Conservation (phyloP, 345 rosid genomes). For the Brassica juncea region DNA sequence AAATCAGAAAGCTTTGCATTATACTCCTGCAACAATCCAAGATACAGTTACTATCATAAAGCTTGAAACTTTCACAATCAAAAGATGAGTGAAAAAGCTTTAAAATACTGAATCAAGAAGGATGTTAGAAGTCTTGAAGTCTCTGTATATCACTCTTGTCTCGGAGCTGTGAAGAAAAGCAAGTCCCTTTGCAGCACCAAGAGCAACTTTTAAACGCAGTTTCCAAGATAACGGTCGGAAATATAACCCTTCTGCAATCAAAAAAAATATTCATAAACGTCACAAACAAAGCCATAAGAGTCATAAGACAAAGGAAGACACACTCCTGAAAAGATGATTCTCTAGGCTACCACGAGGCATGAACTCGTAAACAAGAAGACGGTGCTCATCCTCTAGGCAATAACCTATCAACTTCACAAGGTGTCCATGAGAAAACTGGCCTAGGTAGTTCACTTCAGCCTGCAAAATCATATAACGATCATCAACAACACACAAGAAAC, state of each 20-base stretch:
- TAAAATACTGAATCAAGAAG: constrained; percentile 83
- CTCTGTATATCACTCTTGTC: constrained; percentile 93
- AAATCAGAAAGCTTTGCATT: constrained; percentile 93
- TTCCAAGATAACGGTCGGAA: constrained; percentile 36
- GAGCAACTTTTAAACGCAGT: constrained; percentile 78
- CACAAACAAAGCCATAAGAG: constrained; percentile 3
- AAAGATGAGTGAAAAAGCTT: constrained; percentile 1
- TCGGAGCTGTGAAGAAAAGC: constrained; percentile 93
- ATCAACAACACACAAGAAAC: neutral
- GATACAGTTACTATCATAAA: neutral
- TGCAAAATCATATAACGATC: constrained; percentile 40
- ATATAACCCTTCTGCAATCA: constrained; percentile 25
- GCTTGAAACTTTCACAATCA: constrained; percentile 8
- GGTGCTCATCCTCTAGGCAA: too few relatives aligned
- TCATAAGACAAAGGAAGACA: constrained; percentile 27
- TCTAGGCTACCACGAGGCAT: constrained; percentile 86
- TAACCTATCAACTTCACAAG: too few relatives aligned
- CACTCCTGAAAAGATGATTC: constrained; percentile 96
- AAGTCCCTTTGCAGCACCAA: constrained; percentile 95
- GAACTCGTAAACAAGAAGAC: too few relatives aligned
- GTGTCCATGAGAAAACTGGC: constrained; percentile 40
- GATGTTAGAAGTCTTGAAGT: constrained; percentile 95
- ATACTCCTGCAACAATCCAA: constrained; percentile 53
- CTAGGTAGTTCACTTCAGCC: constrained; percentile 97
- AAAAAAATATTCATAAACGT: neutral